A percentile compares a stretch with the other conserved stretches of the same genome.
These are phyloP conservation scores for Ceratonia siliqua DNA, from an alignment of 306 rosid species.

Conservation along the genomic window DNA sequence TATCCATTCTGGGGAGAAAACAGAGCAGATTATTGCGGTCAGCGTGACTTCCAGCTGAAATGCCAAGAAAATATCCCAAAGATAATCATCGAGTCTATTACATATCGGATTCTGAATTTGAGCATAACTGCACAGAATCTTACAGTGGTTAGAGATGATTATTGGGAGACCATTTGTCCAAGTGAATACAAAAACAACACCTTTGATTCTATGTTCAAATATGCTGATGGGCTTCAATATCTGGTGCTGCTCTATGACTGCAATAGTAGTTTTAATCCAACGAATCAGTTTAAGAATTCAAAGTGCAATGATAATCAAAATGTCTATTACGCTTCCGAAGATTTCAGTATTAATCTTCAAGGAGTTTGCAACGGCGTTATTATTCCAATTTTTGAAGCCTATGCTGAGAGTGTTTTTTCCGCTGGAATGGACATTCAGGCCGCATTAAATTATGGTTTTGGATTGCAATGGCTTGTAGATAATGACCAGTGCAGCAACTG, in stretches of 20 bases:
- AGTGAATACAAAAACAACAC: neutral
- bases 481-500: neutral
- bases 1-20: slow-evolving; percentile 5
- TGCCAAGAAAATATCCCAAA: neutral
- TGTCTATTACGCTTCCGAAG: neutral
- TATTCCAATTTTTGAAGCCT: neutral
- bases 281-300: too few relatives aligned
- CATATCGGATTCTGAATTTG: neutral
- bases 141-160: slow-evolving; percentile 14
- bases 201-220: neutral
- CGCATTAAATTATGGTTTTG: neutral
- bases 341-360: neutral
- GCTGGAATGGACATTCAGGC: neutral
- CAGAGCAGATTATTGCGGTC: slow-evolving; percentile 1
- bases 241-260: neutral
- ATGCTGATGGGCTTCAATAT: neutral
- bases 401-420: neutral
- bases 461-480: neutral
- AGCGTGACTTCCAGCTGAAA: neutral
- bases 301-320: neutral
- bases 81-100: neutral
- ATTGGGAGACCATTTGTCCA: neutral
- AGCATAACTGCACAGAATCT: neutral
- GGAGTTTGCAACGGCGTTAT: neutral
- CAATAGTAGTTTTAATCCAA: neutral